Evolutionary conservation across 2,329 filamentous ascomycete species (phyloP).

Genomic region (Fusarium sulawesiense): DNA sequence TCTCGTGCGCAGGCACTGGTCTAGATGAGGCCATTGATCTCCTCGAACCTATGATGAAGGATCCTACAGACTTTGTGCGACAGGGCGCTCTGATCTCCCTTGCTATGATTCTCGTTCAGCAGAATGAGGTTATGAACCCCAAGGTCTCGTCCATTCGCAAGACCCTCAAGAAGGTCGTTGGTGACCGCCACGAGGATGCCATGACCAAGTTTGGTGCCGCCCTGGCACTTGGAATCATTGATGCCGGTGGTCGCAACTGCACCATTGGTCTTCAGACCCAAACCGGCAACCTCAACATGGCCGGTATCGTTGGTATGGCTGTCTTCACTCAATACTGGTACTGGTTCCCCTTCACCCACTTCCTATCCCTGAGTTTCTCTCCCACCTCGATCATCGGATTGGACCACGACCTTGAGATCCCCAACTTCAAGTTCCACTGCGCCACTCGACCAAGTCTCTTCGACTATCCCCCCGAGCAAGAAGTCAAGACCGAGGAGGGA

Average conservation of each 20-base stretch:
- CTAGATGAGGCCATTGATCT: conserved; percentile 96
- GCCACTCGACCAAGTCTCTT: conserved; percentile 95
- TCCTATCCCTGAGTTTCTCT: conserved; percentile 95
- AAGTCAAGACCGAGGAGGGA: conserved; percentile 93
- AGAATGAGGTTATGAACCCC: conserved; percentile 98
- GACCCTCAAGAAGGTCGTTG: conserved; percentile 91
- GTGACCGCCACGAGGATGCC: conserved; percentile 95
- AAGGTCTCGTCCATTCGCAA: conserved; percentile 93
- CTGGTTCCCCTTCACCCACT: conserved; percentile 99
- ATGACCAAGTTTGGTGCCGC: conserved; percentile 99
- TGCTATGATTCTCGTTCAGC: conserved; percentile 99
- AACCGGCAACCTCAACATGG: conserved; percentile 98
- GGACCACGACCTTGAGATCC: conserved; percentile 92
- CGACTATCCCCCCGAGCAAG: conserved; percentile 96
- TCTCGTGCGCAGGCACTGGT: conserved; percentile 96
- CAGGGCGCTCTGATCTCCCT: conserved; percentile 95
- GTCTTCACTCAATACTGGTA: conserved; percentile 99
- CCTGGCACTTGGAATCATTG: conserved; percentile 94
- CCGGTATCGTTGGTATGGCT: conserved; percentile 96
- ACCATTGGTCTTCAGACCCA: conserved; percentile 98
- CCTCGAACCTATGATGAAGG: conserved; percentile 99
- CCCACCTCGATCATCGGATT: conserved; percentile 96
- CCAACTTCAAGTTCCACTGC: conserved; percentile 95
- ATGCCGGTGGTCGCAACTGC: conserved; percentile 97
- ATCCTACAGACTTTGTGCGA: conserved; percentile 97